Base-by-base conservation (phyloP, 805 yeast genomes). In the Wickerhamomyces chaumierensis region DNA sequence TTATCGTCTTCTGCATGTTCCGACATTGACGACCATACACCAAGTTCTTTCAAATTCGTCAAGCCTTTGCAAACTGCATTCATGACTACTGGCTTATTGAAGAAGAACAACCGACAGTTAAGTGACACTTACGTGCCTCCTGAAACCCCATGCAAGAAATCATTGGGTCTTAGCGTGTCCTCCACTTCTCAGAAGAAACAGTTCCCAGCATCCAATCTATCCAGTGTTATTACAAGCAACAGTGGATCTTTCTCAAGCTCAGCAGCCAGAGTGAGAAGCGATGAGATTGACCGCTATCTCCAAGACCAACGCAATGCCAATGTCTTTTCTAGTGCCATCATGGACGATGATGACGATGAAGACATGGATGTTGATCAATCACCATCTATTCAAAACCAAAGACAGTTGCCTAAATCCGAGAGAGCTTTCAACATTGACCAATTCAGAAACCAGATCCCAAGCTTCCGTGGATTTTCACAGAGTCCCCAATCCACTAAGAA, bases 61-160 rank as follows among this genome's bases (percentile, higher is more conserved):
- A 82, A 81, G 53, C 95, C 95, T 3, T 66, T 85, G 31, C 94
- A 84, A 55, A 79, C 88, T 0, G 95, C 92, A 14, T 85, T 85
- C 57, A 31, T 31, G 33, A 16, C 33, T 8, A 31, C 33, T 15
- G 95, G 95, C 0, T 61, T 85, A 28, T 58, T 78, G 42, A 74
- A 81, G 31, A 78, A 78, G 55, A 65, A 81, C 59, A 63, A 77
- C 34, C 58, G 57, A 58, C 62, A 63, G 55, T 49, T 56, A 53
- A 58, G 38, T 40, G 55, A 47, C 35, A 42, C 59, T 8, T 56
- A 64, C 28, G 42, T 46, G 14, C 73, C 77, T 48, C 83, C 83
- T 2, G 81, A 77, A 40, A 76, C 83, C 0, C 83, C 83, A 3
- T 73, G 78, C 55, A 76, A 76, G 44, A 63, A 59, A 43, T 72